Base-by-base conservation (phyloP, 1,284 basidiomycete genomes). In the Malassezia vespertilionis region DNA sequence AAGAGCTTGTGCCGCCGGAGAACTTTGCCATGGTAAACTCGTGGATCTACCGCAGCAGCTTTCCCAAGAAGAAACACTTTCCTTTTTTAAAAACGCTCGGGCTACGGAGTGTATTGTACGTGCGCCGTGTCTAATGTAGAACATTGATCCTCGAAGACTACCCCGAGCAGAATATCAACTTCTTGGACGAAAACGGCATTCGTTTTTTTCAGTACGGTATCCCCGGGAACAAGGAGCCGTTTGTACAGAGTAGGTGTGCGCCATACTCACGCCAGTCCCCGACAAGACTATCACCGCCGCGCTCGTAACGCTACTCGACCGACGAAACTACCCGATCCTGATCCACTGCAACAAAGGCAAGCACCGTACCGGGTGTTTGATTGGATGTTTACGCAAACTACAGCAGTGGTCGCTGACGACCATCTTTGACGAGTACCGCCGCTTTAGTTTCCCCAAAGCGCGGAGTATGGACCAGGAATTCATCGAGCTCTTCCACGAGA, bases 341-440 rank as follows among this genome's bases (percentile, higher is more conserved):
- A 76, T 78, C 15, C 77, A 78, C 56, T 78, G 77, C 68, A 78
- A 78, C 68, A 78, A 78, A 63, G 77, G 77, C 44, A 78, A 78
- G 42, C 77, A 78, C 51, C 72, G 77, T 1, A 78, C 77, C 1
- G 77, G 77, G 1, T 78, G 76, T 55, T 62, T 78, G 22, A 74
- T 78, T 6, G 77, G 77, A 4, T 77, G 76, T 56, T 68, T 78
- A 8, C 65, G 77, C 2, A 73, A 76, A 34, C 56, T 77, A 7
- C 76, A 78, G 55, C 71, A 73, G 12, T 78, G 76, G 76, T 74
- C 74, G 24, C 61, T 76, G 14, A 76, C 76, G 0, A 74, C 74
- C 1, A 76, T 76, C 39, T 77, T 78, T 48, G 77, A 77, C 62
- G 77, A 78, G 68, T 77, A 78, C 57, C 61, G 76, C 8, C 69